Conservation (phyloP, 257 asterid species). For the Petunia secreta region DNA sequence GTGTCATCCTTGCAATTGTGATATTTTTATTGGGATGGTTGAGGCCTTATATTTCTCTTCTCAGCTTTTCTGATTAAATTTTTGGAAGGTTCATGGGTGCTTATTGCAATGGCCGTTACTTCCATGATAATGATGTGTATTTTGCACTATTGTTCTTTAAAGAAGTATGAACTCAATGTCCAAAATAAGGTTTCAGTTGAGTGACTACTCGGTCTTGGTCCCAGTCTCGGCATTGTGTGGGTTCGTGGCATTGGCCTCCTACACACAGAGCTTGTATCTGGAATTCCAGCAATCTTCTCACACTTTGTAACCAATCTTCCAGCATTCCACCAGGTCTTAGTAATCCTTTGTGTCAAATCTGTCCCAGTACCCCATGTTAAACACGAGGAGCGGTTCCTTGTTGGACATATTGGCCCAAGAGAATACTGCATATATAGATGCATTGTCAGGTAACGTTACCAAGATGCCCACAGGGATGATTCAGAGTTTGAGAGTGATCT, state of each 20-base stretch:
- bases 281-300: conserved; percentile 92
- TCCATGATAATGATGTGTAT: conserved; percentile 74
- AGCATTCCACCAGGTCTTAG: conserved; percentile 88
- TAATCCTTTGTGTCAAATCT: conserved; percentile 82
- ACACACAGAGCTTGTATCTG: conserved; percentile 89
- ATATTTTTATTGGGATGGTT: conserved; percentile 71
- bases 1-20: conserved; percentile 66
- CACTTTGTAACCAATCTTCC: conserved; percentile 93
- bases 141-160: conserved; percentile 87
- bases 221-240: conserved; percentile 80
- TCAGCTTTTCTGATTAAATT: conserved; percentile 74
- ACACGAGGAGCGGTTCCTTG: conserved; percentile 78
- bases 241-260: conserved; percentile 91
- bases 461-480: conserved; percentile 83
- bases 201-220: conserved; percentile 83
- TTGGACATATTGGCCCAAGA: conserved; percentile 81
- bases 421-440: conserved; percentile 77
- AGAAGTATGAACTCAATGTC: conserved; percentile 81
- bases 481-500: conserved; percentile 76
- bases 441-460: conserved; percentile 86
- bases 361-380: conserved; percentile 84
- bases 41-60: conserved; percentile 70
- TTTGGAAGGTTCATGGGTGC: conserved; percentile 96
- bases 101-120: conserved; percentile 59
- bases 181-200: conserved; percentile 87